Percentiles rank a stretch among this genome's conserved stretches.
Conservation (phyloP, 1,284 basidiomycete genomes). For the Irpex sp. region DNA sequence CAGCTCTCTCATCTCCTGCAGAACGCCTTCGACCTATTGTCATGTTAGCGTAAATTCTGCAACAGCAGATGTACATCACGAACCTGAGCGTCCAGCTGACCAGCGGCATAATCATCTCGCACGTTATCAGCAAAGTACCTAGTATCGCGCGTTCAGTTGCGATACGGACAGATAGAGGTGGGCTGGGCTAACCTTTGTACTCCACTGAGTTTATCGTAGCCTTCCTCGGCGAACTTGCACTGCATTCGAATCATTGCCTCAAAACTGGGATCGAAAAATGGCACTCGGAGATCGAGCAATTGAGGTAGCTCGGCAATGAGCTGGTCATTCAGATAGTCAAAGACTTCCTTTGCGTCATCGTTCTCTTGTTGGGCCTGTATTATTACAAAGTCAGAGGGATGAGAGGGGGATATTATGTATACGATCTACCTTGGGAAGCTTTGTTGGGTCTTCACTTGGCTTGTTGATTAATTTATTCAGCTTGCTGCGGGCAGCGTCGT, state of each 20-base stretch:
- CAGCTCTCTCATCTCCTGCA: constrained; percentile 95
- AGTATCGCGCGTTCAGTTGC: constrained; percentile 1
- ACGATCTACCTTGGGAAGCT: constrained; percentile 70
- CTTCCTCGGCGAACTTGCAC: constrained; percentile 94
- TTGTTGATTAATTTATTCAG: constrained; percentile 90
- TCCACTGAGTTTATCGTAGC: constrained; percentile 95
- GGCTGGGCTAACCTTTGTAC: constrained; percentile 70
- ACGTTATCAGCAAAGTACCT: constrained; percentile 90
- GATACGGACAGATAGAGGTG: not conserved
- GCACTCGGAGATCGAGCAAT: constrained; percentile 89
- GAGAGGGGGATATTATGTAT: not conserved
- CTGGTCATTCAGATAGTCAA: constrained; percentile 90
- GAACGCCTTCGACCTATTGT: constrained; percentile 74
- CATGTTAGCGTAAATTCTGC: not conserved
- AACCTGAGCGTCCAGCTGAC: constrained; percentile 89
- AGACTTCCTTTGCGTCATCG: constrained; percentile 91
- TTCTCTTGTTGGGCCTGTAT: constrained; percentile 86
- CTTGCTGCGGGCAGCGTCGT: constrained; percentile 87
- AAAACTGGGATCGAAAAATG: constrained; percentile 97
- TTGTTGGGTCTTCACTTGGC: constrained; percentile 89
- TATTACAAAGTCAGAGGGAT: too few relatives aligned
- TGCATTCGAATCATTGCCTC: constrained; percentile 99
- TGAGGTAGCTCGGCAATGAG: constrained; percentile 89
- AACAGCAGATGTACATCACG: not conserved
- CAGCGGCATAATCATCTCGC: constrained; percentile 95